Evolutionary conservation across 1,284 basidiomycete genomes (phyloP), one percentile per base, ranked within the genome.

Genomic region (Tetrapyrgos nigripes): DNA sequence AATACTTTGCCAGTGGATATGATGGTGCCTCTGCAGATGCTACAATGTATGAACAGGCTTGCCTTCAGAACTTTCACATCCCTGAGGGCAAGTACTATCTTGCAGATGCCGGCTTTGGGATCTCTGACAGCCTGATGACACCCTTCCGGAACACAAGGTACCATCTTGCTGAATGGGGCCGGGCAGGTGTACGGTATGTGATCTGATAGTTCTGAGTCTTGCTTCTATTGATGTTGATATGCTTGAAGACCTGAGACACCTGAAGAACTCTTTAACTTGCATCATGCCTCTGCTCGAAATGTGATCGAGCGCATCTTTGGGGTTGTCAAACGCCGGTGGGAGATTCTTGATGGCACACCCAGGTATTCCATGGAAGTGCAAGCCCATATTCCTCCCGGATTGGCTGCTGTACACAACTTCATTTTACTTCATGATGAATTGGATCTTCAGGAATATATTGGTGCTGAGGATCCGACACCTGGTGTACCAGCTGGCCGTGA

Each of bases 231-330:
- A 28, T 45, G 51, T 28, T 8, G 28, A 29, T 37, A 28, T 11
- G 4, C n/a, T 33, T 29, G 14, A 13, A 77, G 75, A 40, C 75
- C 75, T 6, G 28, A 57, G 24, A 76, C 71, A 35, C 28, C 58
- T 3, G 53, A 80, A 56, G 76, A 81, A 55, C 64, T 82, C 0
- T 82, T 73, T 63, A 81, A 80, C 57, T 64, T 81, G 0, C 58
- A 63, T 0, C 78, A 82, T 69, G 70, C 77, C 6, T 57, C 54
- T n/a, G 63, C 67, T 14, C 59, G 70, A 1, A 80, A 80, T 64
- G 69, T n/a, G n/a, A n/a, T n/a, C n/a, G n/a, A n/a, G n/a, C n/a
- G n/a, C n/a, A n/a, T n/a, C n/a, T n/a, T n/a, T 78, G 76, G 79
- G 17, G 66, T 79, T 8, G 5, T 76, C 26, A 81, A 83, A 58